Base-by-base conservation (phyloP, 2,329 filamentous ascomycete species). In the Epichloe uncinata region DNA sequence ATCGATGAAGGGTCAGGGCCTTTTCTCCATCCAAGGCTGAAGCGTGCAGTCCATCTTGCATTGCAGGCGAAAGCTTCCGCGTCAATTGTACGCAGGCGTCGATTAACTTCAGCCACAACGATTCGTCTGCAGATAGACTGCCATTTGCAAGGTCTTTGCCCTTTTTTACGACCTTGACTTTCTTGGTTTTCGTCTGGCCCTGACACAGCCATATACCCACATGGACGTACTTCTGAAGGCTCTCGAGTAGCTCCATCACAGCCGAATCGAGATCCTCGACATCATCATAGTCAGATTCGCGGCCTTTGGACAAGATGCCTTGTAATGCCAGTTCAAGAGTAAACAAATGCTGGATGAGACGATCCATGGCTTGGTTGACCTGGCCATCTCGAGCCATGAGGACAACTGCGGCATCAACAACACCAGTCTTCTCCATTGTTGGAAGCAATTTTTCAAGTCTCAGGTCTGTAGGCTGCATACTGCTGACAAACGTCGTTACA, bases 161-260 rank as follows among this genome's bases (percentile, higher is more conserved):
- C 55, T 81, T 71, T 71, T 46, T 78, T 66, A 77, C 67, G 18
- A 67, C 64, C 55, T 65, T 71, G 48, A 63, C 58, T 52, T 68
- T 67, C 52, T 70, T 74, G 5, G 75, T 77, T 59, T 84, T 86
- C 45, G 80, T 87, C 62, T 95, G 88, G 1, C 84, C 81, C 66
- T 94, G 87, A 58, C 93, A 97, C 12, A 98, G 73, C 93, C 93
- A 98, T 47, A 95, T 91, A 13, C 94, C 93, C 1, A 98, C 87
- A 55, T 89, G 84, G 1, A 84, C 81, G 66, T 95, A 97, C 63
- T 95, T 96, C 53, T 94, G 83, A 16, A 98, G 70, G 0, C 84
- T 82, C 51, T 81, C 78, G 4, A 95, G 73, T 1, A 95, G 73
- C 50, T 90, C 84, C 50, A 84, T 78, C 0, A 84, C 79, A 0